Conservation (phyloP, 2,329 filamentous ascomycete species). For the Tolypocladium tropicale region DNA sequence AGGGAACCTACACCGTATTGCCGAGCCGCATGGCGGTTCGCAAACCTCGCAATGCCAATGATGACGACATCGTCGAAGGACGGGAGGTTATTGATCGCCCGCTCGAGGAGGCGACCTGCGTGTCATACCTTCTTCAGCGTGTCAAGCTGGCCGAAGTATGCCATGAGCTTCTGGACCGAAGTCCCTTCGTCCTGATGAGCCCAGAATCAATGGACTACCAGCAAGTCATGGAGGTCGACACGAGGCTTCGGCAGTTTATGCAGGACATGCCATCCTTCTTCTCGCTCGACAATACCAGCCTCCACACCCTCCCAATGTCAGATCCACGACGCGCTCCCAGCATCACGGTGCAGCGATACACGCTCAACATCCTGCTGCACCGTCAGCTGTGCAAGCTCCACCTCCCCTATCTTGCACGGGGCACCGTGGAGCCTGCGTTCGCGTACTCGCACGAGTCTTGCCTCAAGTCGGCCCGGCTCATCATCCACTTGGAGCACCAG, state of each 20-base stretch:
- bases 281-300: conserved; percentile 8
- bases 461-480: conserved; percentile 18
- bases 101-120: conserved; percentile 18
- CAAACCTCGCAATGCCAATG: conserved; percentile 27
- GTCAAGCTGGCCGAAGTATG: conserved; percentile 25
- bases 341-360: conserved; percentile 20
- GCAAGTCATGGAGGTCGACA: conserved; percentile 21
- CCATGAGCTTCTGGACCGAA: conserved; percentile 23
- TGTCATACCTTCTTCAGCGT: conserved; percentile 27
- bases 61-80: conserved; percentile 22
- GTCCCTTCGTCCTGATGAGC: conserved; percentile 12
- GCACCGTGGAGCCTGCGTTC: conserved; percentile 20
- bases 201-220: conserved; percentile 21
- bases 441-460: conserved; percentile 20
- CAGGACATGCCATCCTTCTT: conserved; percentile 19
- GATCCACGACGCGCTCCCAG: conserved; percentile 12
- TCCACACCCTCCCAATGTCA: conserved; percentile 10
- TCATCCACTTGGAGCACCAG: conserved; percentile 18
- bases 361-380: conserved; percentile 20
- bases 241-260: conserved; percentile 15
- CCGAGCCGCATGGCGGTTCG: conserved; percentile 27
- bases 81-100: conserved; percentile 18
- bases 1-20: conserved; percentile 25
- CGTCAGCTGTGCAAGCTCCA: conserved; percentile 25
- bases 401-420: conserved; percentile 22